A percentile compares a stretch with the other conserved stretches of the same genome.
These are phyloP conservation scores for Aegilops umbellulata DNA, from an alignment of 176 grass and related monocot genomes.

Conservation along the genomic window DNA sequence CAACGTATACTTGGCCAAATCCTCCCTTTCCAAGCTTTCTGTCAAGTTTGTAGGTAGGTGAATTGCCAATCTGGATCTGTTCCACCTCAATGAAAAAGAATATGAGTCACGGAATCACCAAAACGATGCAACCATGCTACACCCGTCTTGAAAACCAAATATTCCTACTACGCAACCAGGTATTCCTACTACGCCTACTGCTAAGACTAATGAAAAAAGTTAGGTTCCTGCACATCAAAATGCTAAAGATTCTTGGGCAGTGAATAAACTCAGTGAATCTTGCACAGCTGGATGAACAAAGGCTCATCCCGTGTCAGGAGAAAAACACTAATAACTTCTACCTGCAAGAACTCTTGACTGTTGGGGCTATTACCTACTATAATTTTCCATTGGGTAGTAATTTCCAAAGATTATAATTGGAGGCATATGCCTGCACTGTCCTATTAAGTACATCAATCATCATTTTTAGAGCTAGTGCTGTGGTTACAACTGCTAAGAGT, in stretches of 20 bases:
- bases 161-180: background rate
- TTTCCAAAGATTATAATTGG: background rate
- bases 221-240: conserved; percentile 8
- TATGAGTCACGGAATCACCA: conserved; percentile 19
- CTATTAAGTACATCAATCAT: conserved; percentile 10
- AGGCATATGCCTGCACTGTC: background rate
- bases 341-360: background rate
- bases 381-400: background rate
- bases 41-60: conserved; percentile 72
- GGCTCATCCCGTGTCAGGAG: background rate
- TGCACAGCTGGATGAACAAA: background rate
- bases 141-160: background rate
- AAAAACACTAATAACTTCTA: conserved; percentile 15
- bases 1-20: conserved; percentile 96
- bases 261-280: background rate
- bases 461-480: background rate
- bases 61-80: conserved; percentile 84
- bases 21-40: conserved; percentile 95
- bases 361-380: background rate
- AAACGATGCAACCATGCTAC: background rate
- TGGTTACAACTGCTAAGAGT: background rate
- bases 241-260: background rate
- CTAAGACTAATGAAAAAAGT: background rate
- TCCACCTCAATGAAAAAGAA: conserved; percentile 20
- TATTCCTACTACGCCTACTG: background rate